These are phyloP conservation scores for Alternaria conjuncta DNA, from an alignment of 2,329 filamentous ascomycete species.

Conservation along the genomic window DNA sequence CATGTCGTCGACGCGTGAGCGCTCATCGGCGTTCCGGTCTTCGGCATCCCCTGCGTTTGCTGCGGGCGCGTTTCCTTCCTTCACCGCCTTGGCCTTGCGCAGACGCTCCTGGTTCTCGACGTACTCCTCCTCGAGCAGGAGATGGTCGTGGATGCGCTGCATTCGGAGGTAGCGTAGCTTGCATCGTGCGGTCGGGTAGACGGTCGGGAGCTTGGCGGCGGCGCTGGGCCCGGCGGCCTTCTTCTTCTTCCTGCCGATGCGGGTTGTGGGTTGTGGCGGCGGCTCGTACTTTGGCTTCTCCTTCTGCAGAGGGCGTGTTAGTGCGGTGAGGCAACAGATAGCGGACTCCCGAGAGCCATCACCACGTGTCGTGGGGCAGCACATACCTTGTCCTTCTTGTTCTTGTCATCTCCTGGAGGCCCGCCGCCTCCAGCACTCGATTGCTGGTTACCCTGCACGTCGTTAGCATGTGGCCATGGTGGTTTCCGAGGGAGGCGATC, in stretches of 20 bases:
- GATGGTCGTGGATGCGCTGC: slow-evolving; percentile 97
- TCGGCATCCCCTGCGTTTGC: slow-evolving; percentile 68
- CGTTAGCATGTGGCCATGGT: slow-evolving; percentile 46
- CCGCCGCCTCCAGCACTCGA: slow-evolving; percentile 81
- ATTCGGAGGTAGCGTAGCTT: slow-evolving; percentile 96
- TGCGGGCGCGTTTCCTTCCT: slow-evolving; percentile 61
- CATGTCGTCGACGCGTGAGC: slow-evolving; percentile 96
- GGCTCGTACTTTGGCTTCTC: slow-evolving; percentile 99
- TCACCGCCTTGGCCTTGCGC: slow-evolving; percentile 80
- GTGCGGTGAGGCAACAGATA: slow-evolving; percentile 8
- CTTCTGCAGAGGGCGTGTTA: slow-evolving; percentile 62
- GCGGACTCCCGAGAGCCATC: neutral
- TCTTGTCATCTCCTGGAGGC: slow-evolving; percentile 74
- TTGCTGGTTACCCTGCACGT: slow-evolving; percentile 75
- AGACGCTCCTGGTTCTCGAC: slow-evolving; percentile 98
- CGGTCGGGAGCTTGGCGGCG: slow-evolving; percentile 89
- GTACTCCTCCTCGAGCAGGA: slow-evolving; percentile 96
- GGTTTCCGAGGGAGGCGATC: slow-evolving; percentile 25
- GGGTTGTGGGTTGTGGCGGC: slow-evolving; percentile 93
- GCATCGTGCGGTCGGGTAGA: slow-evolving; percentile 96
- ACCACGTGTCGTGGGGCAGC: neutral
- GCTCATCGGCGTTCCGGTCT: slow-evolving; percentile 92
- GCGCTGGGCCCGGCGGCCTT: slow-evolving; percentile 92
- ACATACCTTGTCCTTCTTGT: slow-evolving; percentile 79
- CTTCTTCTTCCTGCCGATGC: slow-evolving; percentile 98